These are phyloP conservation scores for Debaryomyces udenii DNA, from an alignment of 1,139 yeast species.

Conservation along the genomic window DNA sequence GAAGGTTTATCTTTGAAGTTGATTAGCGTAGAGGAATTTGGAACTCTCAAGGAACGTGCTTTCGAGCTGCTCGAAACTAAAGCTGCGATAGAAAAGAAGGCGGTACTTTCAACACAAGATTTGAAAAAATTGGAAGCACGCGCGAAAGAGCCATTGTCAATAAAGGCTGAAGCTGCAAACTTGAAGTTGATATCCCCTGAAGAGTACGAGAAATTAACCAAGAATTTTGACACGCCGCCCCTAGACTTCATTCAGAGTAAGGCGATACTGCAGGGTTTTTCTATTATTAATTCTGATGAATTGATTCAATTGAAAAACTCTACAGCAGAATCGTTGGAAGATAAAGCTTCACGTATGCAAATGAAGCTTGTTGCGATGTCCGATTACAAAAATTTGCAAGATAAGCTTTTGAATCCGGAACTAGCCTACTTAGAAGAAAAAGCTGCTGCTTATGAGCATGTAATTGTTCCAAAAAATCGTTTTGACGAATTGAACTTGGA, in stretches of 20 bases:
- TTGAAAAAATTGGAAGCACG: conserved; percentile 8
- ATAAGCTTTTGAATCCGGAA: conserved; percentile 24
- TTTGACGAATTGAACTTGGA: conserved; percentile 15
- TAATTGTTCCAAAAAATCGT: conserved; percentile 15
- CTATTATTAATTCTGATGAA: conserved; percentile 18
- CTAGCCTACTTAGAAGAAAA: conserved; percentile 29
- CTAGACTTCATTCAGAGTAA: conserved; percentile 32
- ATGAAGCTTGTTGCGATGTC: conserved; percentile 16
- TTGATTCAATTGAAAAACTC: conserved; percentile 17
- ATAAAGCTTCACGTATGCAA: conserved; percentile 18
- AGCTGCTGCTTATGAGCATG: conserved; percentile 10
- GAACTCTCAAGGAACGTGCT: conserved; percentile 15
- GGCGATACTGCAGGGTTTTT: conserved; percentile 12
- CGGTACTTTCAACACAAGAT: conserved; percentile 16
- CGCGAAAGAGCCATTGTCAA: conserved; percentile 11
- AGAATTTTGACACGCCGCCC: conserved; percentile 30
- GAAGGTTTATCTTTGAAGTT: conserved; percentile 22
- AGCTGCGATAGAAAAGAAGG: conserved; percentile 18
- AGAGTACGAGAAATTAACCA: conserved; percentile 12
- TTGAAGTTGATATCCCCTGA: conserved; percentile 16
- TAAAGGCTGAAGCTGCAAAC: conserved; percentile 20
- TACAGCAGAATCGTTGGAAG: conserved; percentile 15
- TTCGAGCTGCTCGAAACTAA: conserved; percentile 17
- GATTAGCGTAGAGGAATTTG: conserved; percentile 19
- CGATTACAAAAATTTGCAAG: conserved; percentile 18